Evolutionary conservation across 2,329 filamentous ascomycete genomes (phyloP), one percentile per base, ranked within the genome.

Genomic region (Claviceps quebecensis): DNA sequence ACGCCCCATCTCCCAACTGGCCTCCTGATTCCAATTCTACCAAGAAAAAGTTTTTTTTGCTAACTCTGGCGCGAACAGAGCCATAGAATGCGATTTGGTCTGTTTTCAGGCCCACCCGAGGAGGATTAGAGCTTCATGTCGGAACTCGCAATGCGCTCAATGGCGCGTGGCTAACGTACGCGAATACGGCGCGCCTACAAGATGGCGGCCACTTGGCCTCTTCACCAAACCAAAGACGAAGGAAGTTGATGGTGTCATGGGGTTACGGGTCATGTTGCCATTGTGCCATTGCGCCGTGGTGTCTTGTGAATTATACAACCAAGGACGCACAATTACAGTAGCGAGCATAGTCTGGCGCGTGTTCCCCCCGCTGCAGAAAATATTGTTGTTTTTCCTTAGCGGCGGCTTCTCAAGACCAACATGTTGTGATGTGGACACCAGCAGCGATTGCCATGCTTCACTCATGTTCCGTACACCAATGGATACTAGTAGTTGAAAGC

Each of bases 31-130:
- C 1, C 11, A 5, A 5, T 19, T 17, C 14, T 19, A 34, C 9
- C n/a, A 22, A 34, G 6, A 7, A 37, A 44, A 26, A 3, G 5
- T 26, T 26, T 13, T 37, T 49, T 13, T 22, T 53, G 52, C 66
- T 67, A 57, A 65, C 55, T 14, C 16, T 34, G 7, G 13, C 49
- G 22, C 38, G 46, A 47, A 56, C 67, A 88, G 84, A 86, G 83
- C 67, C 84, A 88, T 68, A 83, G 84, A 54, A 83, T 87, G 76
- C 78, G 84, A 61, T 83, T 88, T 65, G 83, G 84, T 50, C 70
- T 87, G 54, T 86, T 88, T 65, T 85, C 82, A 54, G 81, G 81
- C 37, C 69, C 78, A 55, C 80, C 81, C 45, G 83, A 86, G 60
- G 82, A 86, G 52, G 60, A 55, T 38, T 54, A 54, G 53, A 26